A percentile compares a stretch with the other conserved stretches of the same genome.
These are phyloP conservation scores for Elsinoe arachidis DNA, from an alignment of 2,329 filamentous ascomycete species.

Conservation along the genomic window DNA sequence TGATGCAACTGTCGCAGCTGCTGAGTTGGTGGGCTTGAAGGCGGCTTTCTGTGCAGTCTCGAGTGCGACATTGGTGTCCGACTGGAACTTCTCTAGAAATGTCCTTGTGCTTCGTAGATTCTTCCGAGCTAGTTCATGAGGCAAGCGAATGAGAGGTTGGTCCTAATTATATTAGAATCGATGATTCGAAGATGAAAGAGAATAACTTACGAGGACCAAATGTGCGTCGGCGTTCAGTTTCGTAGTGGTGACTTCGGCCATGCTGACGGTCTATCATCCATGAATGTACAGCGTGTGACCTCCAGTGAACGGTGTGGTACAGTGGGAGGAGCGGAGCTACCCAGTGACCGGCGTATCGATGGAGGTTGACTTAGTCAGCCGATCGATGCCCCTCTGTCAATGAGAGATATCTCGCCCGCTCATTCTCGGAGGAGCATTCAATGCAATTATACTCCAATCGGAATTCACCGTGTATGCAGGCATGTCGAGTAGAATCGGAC, in stretches of 20 bases:
- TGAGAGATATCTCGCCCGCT: too few species aligned
- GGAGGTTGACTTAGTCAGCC: too few species aligned
- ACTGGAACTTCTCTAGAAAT: slow-evolving; percentile 48
- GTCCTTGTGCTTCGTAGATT: slow-evolving; percentile 85
- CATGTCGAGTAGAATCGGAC: too few species aligned
- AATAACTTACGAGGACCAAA: slow-evolving; percentile 56
- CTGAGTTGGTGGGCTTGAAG: background rate
- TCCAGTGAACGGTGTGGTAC: too few species aligned
- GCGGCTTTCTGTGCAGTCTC: slow-evolving; percentile 35
- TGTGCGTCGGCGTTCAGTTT: slow-evolving; percentile 68
- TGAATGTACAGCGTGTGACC: too few species aligned
- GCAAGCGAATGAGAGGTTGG: slow-evolving; percentile 85
- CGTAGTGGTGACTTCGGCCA: slow-evolving; percentile 45
- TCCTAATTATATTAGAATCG: slow-evolving; percentile 48
- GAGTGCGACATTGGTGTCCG: slow-evolving; percentile 55
- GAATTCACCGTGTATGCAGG: too few species aligned
- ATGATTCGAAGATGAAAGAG: background rate
- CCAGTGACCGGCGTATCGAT: too few species aligned
- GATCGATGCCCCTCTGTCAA: too few species aligned
- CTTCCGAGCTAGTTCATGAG: slow-evolving; percentile 83
- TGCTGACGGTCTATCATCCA: background rate
- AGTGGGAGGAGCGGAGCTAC: too few species aligned
- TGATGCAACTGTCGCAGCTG: slow-evolving; percentile 63
- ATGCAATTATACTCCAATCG: too few species aligned
- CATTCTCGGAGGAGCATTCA: too few species aligned